Evolutionary conservation across 2,329 filamentous ascomycete genomes (phyloP).

Genomic region (Mycosphaerella sp.): DNA sequence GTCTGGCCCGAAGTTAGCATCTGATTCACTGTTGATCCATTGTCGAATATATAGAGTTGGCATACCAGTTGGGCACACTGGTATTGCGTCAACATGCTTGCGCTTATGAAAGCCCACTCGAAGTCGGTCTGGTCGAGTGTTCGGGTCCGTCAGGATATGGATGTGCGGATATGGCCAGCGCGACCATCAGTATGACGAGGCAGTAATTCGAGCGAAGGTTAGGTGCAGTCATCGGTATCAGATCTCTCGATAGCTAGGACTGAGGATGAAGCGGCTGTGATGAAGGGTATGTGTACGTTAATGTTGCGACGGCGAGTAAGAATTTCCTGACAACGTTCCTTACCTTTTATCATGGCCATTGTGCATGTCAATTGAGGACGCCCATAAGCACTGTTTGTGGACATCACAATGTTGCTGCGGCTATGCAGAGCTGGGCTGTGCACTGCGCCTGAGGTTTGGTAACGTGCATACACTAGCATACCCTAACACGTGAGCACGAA

Average conservation of each 20-base stretch:
- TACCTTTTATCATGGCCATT: constrained; percentile 10
- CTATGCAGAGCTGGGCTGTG: constrained; percentile 8
- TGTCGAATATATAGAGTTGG: neutral
- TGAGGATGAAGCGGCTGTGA: neutral
- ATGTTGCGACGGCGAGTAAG: constrained; percentile 4
- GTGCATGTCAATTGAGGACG: constrained; percentile 6
- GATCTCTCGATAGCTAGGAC: neutral
- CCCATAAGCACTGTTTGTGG: constrained; percentile 2
- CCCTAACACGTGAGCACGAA: neutral
- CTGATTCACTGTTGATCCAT: neutral
- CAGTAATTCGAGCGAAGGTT: constrained; percentile 7
- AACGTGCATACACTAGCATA: neutral
- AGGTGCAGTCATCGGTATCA: constrained; percentile 6
- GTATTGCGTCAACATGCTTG: constrained; percentile 10
- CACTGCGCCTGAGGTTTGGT: neutral
- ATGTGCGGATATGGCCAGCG: constrained; percentile 5
- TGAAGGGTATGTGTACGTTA: neutral
- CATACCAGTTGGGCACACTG: constrained; percentile 13
- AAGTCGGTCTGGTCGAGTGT: constrained; percentile 7
- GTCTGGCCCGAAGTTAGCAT: constrained; percentile 3
- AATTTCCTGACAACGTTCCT: constrained; percentile 1
- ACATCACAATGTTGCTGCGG: neutral
- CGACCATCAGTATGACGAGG: constrained; percentile 3
- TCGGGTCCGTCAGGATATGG: constrained; percentile 9
- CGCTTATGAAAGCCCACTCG: constrained; percentile 8